Base-by-base conservation (phyloP, 2,329 filamentous ascomycete genomes). In the Aureobasidium lini region DNA sequence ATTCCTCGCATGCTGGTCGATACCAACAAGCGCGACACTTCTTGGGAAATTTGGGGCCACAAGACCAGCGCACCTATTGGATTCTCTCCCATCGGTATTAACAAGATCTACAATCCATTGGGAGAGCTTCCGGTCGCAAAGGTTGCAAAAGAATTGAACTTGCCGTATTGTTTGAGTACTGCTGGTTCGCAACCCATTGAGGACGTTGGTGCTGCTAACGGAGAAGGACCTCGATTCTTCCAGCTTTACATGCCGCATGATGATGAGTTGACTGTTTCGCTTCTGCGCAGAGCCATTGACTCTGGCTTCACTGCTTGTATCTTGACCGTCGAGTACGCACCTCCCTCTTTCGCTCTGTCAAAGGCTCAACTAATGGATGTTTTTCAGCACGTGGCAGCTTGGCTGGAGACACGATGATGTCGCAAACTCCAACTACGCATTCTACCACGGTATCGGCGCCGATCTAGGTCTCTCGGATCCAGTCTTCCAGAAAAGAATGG, bases 211-310 rank as follows among this genome's bases (percentile, higher is more conserved):
- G 67, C 67, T 3, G 82, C 82, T 1, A 84, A 86, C 58, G 81
- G 81, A 9, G 64, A 70, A 40, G 68, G 69, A 0, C 74, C 79
- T 1, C 73, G 84, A 0, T 86, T 84, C 68, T 87, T 80, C 70
- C 84, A 87, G 68, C 73, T 87, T 1, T 87, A 87, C 68, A 80
- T 82, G 79, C 81, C 81, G 1, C 82, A 85, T 59, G 82, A 86
- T 63, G 82, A 86, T 61, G 81, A 81, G 59, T 67, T 86, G 28
- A 82, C 82, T 0, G 57, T 82, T 3, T 82, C 77, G 0, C 71
- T 87, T 15, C 72, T 87, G 1, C 73, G 73, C n/a, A 73, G 83
- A 23, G 84, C 84, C 0, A 73, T 77, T 62, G 70, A 80, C 1
- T 73, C 70, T 5, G 83, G 83, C 0, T 86, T 81, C 67, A 75